Percentiles rank a stretch among this genome's conserved stretches.
Conservation (phyloP, 2,329 filamentous ascomycete species). For the Neopestalotiopsis sp. region DNA sequence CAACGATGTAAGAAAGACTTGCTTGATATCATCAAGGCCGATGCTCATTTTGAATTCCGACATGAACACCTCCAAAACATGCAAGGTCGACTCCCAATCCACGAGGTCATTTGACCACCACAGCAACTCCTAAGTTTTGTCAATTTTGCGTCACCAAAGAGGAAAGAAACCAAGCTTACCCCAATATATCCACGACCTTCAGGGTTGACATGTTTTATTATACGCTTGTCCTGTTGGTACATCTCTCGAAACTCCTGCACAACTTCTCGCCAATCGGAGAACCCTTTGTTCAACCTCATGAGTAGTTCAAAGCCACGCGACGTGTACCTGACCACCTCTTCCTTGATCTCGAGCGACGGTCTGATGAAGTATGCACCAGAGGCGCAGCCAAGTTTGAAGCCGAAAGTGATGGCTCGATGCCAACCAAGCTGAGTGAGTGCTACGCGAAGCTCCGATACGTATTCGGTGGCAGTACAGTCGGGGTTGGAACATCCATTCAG, state of each 20-base stretch:
- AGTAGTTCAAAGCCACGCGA: not conserved
- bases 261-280: not conserved
- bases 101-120: not conserved
- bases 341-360: not conserved
- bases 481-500: slow-evolving; percentile 1
- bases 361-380: not conserved
- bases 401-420: slow-evolving; percentile 5
- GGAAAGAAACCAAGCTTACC: not conserved
- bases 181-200: slow-evolving; percentile 5
- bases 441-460: not conserved
- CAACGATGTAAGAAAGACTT: not conserved
- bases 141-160: not conserved
- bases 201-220: slow-evolving; percentile 13
- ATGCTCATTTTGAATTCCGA: not conserved
- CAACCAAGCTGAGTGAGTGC: slow-evolving; percentile 11
- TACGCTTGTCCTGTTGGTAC: not conserved
- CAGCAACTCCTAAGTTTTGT: not conserved
- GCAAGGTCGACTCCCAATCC: not conserved
- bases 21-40: not conserved
- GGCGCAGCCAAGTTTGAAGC: not conserved
- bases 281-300: not conserved
- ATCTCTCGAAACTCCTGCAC: not conserved
- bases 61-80: not conserved
- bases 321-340: slow-evolving; percentile 6
- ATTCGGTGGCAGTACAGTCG: not conserved